phyloP scores from a whole-genome alignment of 192 early-diverging fungal species.

The Entomortierella chlamydospora region DNA sequence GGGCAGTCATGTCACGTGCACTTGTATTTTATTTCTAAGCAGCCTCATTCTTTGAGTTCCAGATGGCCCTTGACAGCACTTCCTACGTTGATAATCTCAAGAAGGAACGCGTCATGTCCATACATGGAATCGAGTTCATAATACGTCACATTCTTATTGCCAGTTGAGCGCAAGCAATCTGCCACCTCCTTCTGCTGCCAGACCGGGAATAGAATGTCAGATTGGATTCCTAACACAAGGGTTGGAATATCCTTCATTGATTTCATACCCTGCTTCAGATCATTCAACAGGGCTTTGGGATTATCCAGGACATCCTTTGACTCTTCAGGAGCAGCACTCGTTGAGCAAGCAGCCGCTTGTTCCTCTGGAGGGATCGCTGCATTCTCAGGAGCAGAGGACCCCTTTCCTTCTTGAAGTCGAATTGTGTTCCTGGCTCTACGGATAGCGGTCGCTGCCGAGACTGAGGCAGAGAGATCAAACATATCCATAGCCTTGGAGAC shows the following conservation, averaged over 20 bases:
- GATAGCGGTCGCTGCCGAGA: constrained; percentile 47
- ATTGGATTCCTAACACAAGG: constrained; percentile 93
- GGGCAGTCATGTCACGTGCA: constrained; percentile 2
- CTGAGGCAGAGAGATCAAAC: constrained; percentile 90
- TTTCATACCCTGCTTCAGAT: constrained; percentile 81
- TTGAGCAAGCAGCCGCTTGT: constrained; percentile 9
- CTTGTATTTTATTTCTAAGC: not conserved
- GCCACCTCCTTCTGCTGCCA: constrained; percentile 98
- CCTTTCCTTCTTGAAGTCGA: constrained; percentile 30
- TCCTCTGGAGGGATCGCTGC: constrained; percentile 31
- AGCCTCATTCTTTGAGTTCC: constrained; percentile 60
- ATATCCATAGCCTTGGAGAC: constrained; percentile 98
- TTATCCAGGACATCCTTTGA: constrained; percentile 27
- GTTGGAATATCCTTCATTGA: constrained; percentile 77
- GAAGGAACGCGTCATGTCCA: constrained; percentile 97
- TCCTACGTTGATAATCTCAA: constrained; percentile 91
- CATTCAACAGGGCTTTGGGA: constrained; percentile 62
- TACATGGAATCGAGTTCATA: constrained; percentile 98
- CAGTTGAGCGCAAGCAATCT: constrained; percentile 81
- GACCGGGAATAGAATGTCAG: constrained; percentile 94
- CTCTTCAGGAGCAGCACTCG: not conserved
- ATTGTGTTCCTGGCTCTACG: constrained; percentile 58
- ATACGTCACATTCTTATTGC: constrained; percentile 93
- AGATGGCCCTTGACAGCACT: constrained; percentile 94
- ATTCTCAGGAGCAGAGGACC: constrained; percentile 38